phyloP scores from a whole-genome alignment of 177 flowering plant genomes.

The Telopea speciosissima region DNA sequence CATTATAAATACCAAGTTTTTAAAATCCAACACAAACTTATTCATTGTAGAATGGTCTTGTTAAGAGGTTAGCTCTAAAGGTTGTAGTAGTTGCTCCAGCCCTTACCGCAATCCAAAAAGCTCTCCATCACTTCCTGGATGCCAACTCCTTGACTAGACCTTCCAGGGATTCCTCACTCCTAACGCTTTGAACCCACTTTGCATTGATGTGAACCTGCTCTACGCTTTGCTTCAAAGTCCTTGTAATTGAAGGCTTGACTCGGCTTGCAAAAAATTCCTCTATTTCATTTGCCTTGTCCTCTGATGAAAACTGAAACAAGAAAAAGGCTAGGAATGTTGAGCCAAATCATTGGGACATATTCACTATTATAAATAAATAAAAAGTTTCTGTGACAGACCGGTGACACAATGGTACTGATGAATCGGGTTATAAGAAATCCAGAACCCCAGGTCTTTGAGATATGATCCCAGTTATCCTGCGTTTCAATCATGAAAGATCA shows the following conservation, averaged over 20 bases:
- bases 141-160: constrained; percentile 52
- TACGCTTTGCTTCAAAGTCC: constrained; percentile 90
- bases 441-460: constrained; percentile 60
- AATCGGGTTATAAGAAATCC: constrained; percentile 68
- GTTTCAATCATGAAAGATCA: constrained; percentile 1
- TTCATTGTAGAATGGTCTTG: too few relatives aligned
- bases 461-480: constrained; percentile 83
- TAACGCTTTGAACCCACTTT: constrained; percentile 62
- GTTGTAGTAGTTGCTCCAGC: background rate
- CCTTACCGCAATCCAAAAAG: background rate
- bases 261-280: constrained; percentile 70
- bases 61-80: background rate
- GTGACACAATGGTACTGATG: constrained; percentile 65
- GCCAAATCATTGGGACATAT: background rate
- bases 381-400: constrained; percentile 31
- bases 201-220: constrained; percentile 74
- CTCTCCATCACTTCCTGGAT: constrained; percentile 34
- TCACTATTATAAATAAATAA: background rate
- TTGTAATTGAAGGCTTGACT: constrained; percentile 45
- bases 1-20: too few relatives aligned
- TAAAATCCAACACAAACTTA: too few relatives aligned
- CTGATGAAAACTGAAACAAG: constrained; percentile 57
- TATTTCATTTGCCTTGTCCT: constrained; percentile 67
- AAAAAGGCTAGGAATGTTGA: background rate
- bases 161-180: constrained; percentile 49